Percentiles rank a stretch among this genome's conserved stretches.
Evolutionary conservation across 306 rosid species (phyloP).

Genomic region (Geum urbanum): DNA sequence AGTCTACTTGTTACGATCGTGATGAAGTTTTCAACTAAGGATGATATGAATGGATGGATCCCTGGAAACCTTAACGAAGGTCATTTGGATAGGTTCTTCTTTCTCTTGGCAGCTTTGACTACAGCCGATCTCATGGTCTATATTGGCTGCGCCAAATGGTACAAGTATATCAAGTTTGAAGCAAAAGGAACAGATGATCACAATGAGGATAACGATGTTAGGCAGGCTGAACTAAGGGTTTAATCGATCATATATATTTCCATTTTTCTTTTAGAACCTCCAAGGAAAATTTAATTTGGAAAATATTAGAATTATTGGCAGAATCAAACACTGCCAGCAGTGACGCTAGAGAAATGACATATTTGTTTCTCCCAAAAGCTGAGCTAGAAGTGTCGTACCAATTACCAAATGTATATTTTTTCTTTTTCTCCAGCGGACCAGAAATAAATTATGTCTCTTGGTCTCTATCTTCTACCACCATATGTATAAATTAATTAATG

Average conservation of each 20-base stretch:
- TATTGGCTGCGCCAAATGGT: slow-evolving; percentile 62
- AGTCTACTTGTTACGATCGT: slow-evolving; percentile 65
- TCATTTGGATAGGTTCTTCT: slow-evolving; percentile 62
- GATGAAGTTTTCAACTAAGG: slow-evolving; percentile 54
- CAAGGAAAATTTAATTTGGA: too few relatives aligned
- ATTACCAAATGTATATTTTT: too few relatives aligned
- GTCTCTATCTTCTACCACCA: too few relatives aligned
- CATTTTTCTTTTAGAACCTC: not conserved
- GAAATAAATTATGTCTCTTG: too few relatives aligned
- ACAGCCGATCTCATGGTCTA: slow-evolving; percentile 46
- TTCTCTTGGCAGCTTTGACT: slow-evolving; percentile 67
- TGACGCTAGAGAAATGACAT: too few relatives aligned
- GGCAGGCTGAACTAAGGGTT: slow-evolving; percentile 6
- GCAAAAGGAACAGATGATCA: slow-evolving; percentile 26
- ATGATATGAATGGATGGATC: slow-evolving; percentile 69
- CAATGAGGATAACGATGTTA: too few relatives aligned
- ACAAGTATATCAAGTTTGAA: slow-evolving; percentile 60
- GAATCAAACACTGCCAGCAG: too few relatives aligned
- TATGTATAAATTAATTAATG: too few relatives aligned
- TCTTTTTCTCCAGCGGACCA: too few relatives aligned
- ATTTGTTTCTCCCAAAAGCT: too few relatives aligned
- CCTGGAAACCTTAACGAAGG: slow-evolving; percentile 69
- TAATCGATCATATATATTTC: not conserved
- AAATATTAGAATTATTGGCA: too few relatives aligned
- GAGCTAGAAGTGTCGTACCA: too few relatives aligned